Percentiles rank a stretch among this genome's conserved stretches.
Evolutionary conservation across 2,329 filamentous ascomycete species (phyloP).

Genomic region (Lomentospora prolificans): DNA sequence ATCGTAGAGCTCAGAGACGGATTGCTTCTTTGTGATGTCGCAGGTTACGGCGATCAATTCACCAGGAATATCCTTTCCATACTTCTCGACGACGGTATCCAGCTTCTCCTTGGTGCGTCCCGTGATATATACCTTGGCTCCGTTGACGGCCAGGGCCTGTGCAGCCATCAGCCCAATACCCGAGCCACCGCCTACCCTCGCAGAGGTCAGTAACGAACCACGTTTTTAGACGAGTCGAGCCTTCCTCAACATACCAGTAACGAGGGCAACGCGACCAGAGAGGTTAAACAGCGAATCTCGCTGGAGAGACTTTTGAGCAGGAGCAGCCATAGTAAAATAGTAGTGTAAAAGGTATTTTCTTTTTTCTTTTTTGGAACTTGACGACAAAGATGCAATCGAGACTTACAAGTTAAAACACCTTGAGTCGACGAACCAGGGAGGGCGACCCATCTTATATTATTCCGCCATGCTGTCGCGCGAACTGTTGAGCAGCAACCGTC

Average conservation of each 20-base stretch:
- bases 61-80: slow-evolving; percentile 41
- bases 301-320: slow-evolving; percentile 33
- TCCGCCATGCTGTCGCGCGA: too few relatives aligned
- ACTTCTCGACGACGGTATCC: slow-evolving; percentile 47
- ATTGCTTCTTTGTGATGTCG: slow-evolving; percentile 53
- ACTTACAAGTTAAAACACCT: too few relatives aligned
- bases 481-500: too few relatives aligned
- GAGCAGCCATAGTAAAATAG: slow-evolving; percentile 7
- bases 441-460: too few relatives aligned
- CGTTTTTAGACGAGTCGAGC: slow-evolving; percentile 8
- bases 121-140: slow-evolving; percentile 61
- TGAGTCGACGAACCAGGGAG: too few relatives aligned
- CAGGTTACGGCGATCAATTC: slow-evolving; percentile 50
- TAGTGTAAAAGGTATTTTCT: too few relatives aligned
- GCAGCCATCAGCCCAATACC: slow-evolving; percentile 62
- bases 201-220: background rate
- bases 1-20: slow-evolving; percentile 45
- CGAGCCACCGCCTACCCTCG: slow-evolving; percentile 36
- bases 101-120: slow-evolving; percentile 55
- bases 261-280: slow-evolving; percentile 31
- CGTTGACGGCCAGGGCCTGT: slow-evolving; percentile 56
- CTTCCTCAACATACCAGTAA: slow-evolving; percentile 26
- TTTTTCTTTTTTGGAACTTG: too few relatives aligned
- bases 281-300: slow-evolving; percentile 30
- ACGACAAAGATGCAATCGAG: too few relatives aligned